Percentiles rank a stretch among this genome's conserved stretches.
Evolutionary conservation across 345 rosid genomes (phyloP).

Genomic region (Theobroma cacao): DNA sequence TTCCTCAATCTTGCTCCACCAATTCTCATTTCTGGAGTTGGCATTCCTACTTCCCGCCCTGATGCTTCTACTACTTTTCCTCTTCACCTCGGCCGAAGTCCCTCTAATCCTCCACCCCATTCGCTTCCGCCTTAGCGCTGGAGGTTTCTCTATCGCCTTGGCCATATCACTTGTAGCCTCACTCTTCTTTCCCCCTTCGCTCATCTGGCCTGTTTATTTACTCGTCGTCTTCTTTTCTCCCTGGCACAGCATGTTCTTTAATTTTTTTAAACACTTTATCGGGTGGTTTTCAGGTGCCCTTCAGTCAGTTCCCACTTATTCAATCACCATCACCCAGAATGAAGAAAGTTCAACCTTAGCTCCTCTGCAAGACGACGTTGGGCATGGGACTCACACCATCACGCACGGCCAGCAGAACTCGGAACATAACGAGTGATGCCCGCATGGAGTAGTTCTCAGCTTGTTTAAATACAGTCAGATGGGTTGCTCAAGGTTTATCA

Average conservation of each 20-base stretch:
- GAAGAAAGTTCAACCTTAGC: background rate
- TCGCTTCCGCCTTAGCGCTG: background rate
- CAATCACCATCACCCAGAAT: background rate
- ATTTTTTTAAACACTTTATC: background rate
- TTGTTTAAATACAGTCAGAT: too few relatives aligned
- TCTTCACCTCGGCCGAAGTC: background rate
- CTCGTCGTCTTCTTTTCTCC: background rate
- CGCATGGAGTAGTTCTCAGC: too few relatives aligned
- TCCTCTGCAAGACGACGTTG: background rate
- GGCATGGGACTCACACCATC: too few relatives aligned
- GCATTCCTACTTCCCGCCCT: background rate
- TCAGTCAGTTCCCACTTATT: background rate
- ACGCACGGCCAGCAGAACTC: too few relatives aligned
- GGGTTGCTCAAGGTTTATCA: too few relatives aligned
- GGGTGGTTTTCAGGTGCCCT: background rate
- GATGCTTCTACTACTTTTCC: background rate
- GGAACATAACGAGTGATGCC: too few relatives aligned
- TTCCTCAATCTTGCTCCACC: background rate
- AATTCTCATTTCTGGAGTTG: background rate
- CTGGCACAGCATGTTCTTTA: background rate
- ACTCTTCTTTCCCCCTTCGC: background rate
- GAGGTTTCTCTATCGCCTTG: background rate
- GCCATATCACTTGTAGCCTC: background rate
- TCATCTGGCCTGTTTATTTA: background rate
- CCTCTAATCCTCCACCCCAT: background rate